Base-by-base conservation (phyloP, 257 asterid genomes). In the Nicotiana paniculata region DNA sequence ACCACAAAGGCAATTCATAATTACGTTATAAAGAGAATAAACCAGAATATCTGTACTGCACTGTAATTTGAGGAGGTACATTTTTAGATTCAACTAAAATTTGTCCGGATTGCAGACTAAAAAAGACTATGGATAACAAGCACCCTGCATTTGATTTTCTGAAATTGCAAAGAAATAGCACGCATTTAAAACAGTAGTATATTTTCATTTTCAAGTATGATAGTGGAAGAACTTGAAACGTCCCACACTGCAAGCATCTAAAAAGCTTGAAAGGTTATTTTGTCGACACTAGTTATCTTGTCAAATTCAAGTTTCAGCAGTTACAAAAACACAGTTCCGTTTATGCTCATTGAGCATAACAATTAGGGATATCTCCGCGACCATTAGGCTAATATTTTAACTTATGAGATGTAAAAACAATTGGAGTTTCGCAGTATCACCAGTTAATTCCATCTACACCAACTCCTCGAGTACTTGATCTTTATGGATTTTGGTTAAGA, bases 381-480 rank as follows among this genome's bases (percentile, higher is more conserved):
- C 74, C 81, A 83, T 39, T 39, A 74, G 85, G 76, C 81, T 77
- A 80, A 69, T 82, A 74, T 84, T 74, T 62, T 77, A 77, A 81
- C 80, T 69, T 80, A 82, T 57, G 83, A 61, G 74, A 82, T 81
- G 79, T 76, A 58, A 80, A 67, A 90, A 87, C 85, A 79, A 85
- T 84, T 37, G 77, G 85, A 85, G 80, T 63, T 80, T 75, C 77
- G 72, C n/a, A 84, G 35, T 80, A 81, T 80, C 81, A 83, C 84
- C 82, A 88, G 82, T 80, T 74, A 83, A 66, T 79, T 61, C 48
- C 87, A 85, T 81, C 64, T 82, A 85, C 87, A 87, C 77, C 86
- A 83, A 53, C 85, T 66, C 48, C 26, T 66, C 28, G 16, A 32
- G 35, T 51, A 48, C 53, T 74, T 51, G 46, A 69, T 43, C 35